phyloP scores from a whole-genome alignment of 2,329 filamentous ascomycete species.

The Tolypocladium endophyticum region DNA sequence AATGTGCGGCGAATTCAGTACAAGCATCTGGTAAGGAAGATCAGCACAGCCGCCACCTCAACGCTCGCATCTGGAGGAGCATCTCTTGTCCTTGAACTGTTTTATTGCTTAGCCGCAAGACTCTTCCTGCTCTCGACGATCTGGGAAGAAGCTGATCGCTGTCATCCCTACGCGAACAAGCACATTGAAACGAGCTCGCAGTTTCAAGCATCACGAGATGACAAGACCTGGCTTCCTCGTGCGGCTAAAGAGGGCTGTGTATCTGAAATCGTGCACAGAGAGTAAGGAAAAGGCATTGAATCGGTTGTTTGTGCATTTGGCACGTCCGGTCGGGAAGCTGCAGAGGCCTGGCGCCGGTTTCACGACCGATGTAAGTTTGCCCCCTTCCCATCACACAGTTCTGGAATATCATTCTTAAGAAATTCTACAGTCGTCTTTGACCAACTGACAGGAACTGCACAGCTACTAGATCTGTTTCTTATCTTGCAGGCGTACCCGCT shows the following conservation, averaged over 20 bases:
- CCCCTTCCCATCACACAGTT: background rate
- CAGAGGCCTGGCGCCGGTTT: background rate
- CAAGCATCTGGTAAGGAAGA: no score
- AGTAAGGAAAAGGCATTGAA: no score
- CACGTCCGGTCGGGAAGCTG: no score
- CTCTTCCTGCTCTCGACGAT: background rate
- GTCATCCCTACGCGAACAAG: background rate
- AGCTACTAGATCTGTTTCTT: background rate
- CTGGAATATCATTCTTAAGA: background rate
- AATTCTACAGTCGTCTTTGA: background rate
- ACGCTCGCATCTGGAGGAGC: background rate
- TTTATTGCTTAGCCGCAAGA: background rate
- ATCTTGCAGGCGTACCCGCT: background rate
- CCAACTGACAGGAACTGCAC: no score
- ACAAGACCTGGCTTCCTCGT: background rate
- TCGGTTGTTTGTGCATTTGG: no score
- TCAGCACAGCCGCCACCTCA: no score
- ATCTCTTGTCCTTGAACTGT: fast-evolving
- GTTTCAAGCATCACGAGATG: background rate
- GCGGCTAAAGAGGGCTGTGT: background rate
- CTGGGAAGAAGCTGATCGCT: background rate
- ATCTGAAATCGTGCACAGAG: background rate
- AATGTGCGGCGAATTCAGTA: no score
- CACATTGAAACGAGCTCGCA: background rate
- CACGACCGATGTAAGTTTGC: background rate